phyloP scores from a whole-genome alignment of 345 rosid species.

The Arabis hirsuta region DNA sequence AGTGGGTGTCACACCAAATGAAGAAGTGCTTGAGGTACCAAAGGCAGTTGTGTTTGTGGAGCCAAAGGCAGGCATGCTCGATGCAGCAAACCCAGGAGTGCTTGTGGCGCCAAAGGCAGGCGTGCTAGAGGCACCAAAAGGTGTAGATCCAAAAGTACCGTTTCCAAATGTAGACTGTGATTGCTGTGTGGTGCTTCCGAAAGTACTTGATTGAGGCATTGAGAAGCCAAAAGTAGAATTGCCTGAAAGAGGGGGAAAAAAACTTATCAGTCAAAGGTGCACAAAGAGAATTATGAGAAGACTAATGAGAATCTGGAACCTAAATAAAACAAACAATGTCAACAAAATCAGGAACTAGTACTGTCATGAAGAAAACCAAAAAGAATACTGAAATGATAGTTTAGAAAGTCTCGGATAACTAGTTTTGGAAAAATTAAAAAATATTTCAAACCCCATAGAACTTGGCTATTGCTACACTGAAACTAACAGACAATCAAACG shows the following conservation, averaged over 20 bases:
- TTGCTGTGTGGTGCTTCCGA: too few species aligned
- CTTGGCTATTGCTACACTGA: too few species aligned
- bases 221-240: constrained; percentile 43
- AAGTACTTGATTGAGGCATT: too few species aligned
- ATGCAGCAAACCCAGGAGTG: constrained; percentile 55
- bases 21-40: constrained; percentile 53
- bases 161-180: not conserved
- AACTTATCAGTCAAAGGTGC: not conserved
- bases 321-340: constrained; percentile 5
- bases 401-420: not conserved
- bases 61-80: constrained; percentile 57
- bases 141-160: constrained; percentile 65
- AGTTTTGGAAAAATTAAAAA: not conserved
- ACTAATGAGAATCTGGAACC: constrained; percentile 3
- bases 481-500: constrained; percentile 1
- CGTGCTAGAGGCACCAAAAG: constrained; percentile 60
- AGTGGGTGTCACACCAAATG: constrained; percentile 56
- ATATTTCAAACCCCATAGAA: not conserved
- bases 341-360: constrained; percentile 5
- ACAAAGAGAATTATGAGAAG: constrained; percentile 1
- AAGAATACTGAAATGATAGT: not conserved
- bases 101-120: constrained; percentile 55
- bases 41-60: constrained; percentile 51
- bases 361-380: constrained; percentile 1
- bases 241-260: constrained; percentile 32